A percentile compares a stretch with the other conserved stretches of the same genome.
Conservation (phyloP, 2,329 filamentous ascomycete species). For the Penicillium sp. region DNA sequence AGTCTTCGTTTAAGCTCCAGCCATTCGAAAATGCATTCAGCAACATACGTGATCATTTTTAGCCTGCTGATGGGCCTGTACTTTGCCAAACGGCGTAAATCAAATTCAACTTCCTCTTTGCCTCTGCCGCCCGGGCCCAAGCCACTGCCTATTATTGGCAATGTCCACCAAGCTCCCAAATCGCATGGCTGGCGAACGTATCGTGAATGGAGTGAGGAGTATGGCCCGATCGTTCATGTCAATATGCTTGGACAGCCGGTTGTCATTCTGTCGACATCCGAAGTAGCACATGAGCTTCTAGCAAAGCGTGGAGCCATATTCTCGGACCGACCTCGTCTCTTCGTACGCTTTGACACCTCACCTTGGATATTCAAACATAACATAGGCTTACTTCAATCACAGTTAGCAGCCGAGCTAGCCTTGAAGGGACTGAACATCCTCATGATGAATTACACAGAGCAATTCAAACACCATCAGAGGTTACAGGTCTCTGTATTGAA, state of each 20-base stretch:
- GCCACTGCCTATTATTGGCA: slow-evolving; percentile 23
- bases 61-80: neutral
- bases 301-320: neutral
- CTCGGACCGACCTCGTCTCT: slow-evolving; percentile 4
- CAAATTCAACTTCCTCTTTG: neutral
- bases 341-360: neutral
- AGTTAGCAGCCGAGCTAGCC: slow-evolving; percentile 16
- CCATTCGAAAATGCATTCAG: neutral
- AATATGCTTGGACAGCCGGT: slow-evolving; percentile 3
- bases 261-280: slow-evolving; percentile 2
- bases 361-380: neutral
- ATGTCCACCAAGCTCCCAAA: slow-evolving; percentile 21
- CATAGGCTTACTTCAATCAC: neutral
- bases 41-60: neutral
- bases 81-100: neutral
- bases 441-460: slow-evolving; percentile 53
- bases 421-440: slow-evolving; percentile 43
- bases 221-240: slow-evolving; percentile 8
- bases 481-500: slow-evolving; percentile 51
- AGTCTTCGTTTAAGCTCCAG: too few species aligned
- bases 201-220: slow-evolving; percentile 6
- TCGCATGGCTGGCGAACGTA: slow-evolving; percentile 22
- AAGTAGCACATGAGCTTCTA: slow-evolving; percentile 5
- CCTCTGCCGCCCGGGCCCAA: slow-evolving; percentile 22
- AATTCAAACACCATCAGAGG: slow-evolving; percentile 47